Percentiles rank a stretch among this genome's conserved stretches.
phyloP scores from a whole-genome alignment of 1,284 basidiomycete species.

The Cronartium ribicola region DNA sequence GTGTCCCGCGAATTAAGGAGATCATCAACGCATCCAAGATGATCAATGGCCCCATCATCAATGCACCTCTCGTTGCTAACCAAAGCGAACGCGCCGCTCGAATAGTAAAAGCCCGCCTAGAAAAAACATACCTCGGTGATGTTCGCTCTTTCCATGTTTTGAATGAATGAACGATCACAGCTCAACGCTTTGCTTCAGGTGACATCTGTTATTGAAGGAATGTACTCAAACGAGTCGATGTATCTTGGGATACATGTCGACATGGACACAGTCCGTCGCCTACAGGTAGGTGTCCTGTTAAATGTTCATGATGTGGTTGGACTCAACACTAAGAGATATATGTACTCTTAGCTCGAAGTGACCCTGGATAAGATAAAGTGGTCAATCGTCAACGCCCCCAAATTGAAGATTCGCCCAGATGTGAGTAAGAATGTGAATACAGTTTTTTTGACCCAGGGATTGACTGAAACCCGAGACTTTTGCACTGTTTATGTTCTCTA shows the following conservation, averaged over 20 bases:
- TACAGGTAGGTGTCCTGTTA: conserved; percentile 59
- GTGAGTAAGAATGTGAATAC: conserved; percentile 15
- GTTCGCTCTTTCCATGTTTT: conserved; percentile 15
- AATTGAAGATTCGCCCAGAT: conserved; percentile 87
- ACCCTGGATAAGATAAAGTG: conserved; percentile 89
- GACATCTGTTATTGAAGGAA: conserved; percentile 87
- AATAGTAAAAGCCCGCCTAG: conserved; percentile 93
- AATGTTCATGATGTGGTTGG: background rate
- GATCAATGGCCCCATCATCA: conserved; percentile 98
- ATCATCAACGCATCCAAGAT: conserved; percentile 97
- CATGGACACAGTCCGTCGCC: conserved; percentile 76
- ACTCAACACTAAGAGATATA: background rate
- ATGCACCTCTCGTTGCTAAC: conserved; percentile 78
- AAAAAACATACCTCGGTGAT: conserved; percentile 92
- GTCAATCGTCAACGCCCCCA: conserved; percentile 79
- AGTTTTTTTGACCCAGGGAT: conserved; percentile 61
- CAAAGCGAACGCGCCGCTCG: conserved; percentile 71
- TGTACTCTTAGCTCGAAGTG: conserved; percentile 63
- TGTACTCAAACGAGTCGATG: conserved; percentile 86
- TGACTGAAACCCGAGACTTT: background rate
- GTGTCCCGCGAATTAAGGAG: conserved; percentile 99
- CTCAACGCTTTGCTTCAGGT: conserved; percentile 52
- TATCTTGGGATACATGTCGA: conserved; percentile 94
- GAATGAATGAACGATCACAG: background rate
- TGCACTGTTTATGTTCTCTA: conserved; percentile 43